Base-by-base conservation (phyloP, 139 green algal genomes). In the Chara braunii region DNA sequence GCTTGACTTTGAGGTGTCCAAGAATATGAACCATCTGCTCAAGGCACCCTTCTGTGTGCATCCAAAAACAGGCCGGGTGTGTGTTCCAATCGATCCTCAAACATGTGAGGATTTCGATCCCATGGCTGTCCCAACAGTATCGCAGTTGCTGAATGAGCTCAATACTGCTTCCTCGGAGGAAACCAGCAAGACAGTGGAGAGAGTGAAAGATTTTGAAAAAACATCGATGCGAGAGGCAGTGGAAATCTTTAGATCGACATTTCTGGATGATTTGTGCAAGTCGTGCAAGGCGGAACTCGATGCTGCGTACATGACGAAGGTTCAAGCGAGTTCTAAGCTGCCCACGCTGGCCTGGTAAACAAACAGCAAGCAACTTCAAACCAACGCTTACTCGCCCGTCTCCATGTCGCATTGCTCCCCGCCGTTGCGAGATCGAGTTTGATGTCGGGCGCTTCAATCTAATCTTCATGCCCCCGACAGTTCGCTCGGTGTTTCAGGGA, bases 11-110 rank as follows among this genome's bases (percentile, higher is more conserved):
- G 92, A 98, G 79, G 94, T 99, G 23, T 96, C 94, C 2, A 96
- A 95, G 71, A 95, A 98, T 81, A 98, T 94, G 86, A 99, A 99
- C 80, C 94, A 99, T 65, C 74, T 99, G 79, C 86, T 99, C 44
- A 99, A 99, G 82, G 86, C 92, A 1, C 94, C 94, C 8, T 98
- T 99, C 76, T 99, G 93, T 58, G 85, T 99, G 43, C 94, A 99
- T 77, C 94, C 94, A 26, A 97, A 99, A 80, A 99, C 94, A 74
- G 64, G 60, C 54, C 90, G 88, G 64, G 86, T 99, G 56, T 99
- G 93, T 63, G 87, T 99, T 44, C 93, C 93, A 11, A 88, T 99
- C 14, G 86, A 96, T 72, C 85, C 88, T 0, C 64, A 37, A 0
- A 33, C 29, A 0, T 85, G 80, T 1, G 80, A 82, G 53, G 64